Percentiles rank a stretch among this genome's conserved stretches.
phyloP scores from a whole-genome alignment of 495 filamentous ascomycete species.

The Daldinia grandis region DNA sequence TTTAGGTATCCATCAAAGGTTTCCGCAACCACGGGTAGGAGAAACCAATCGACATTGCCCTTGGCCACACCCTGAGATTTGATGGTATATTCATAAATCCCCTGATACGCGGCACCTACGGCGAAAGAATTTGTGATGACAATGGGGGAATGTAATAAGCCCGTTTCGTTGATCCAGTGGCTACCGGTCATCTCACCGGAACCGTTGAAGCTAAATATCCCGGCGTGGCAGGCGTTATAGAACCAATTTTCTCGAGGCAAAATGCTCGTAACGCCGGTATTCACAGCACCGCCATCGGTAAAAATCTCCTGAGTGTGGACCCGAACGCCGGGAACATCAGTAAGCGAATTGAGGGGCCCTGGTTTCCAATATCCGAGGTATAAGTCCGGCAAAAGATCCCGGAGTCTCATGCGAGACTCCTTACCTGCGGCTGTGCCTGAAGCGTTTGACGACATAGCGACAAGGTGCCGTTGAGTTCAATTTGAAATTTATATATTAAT shows the following conservation, averaged over 20 bases:
- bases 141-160: constrained; percentile 59
- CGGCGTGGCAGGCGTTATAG: constrained; percentile 57
- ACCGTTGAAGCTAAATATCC: constrained; percentile 63
- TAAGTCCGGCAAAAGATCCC: constrained; percentile 54
- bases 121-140: constrained; percentile 61
- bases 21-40: constrained; percentile 61
- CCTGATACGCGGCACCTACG: constrained; percentile 58
- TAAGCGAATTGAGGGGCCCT: constrained; percentile 59
- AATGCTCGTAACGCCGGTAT: constrained; percentile 62
- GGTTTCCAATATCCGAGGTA: constrained; percentile 49
- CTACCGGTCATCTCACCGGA: constrained; percentile 62
- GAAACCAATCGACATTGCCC: constrained; percentile 55
- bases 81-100: constrained; percentile 58
- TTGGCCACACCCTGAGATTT: constrained; percentile 47
- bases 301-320: constrained; percentile 58
- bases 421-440: constrained; percentile 6
- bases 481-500: neutral
- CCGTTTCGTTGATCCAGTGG: constrained; percentile 63
- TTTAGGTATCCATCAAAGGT: constrained; percentile 62
- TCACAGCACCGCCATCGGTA: constrained; percentile 47
- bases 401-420: constrained; percentile 47
- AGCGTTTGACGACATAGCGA: constrained; percentile 29
- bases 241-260: constrained; percentile 59
- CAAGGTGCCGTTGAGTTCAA: neutral
- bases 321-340: constrained; percentile 59